A percentile compares a stretch with the other conserved stretches of the same genome.
Conservation (phyloP, 371 early-diverging fungal genomes). For the Mucor velutinosus region DNA sequence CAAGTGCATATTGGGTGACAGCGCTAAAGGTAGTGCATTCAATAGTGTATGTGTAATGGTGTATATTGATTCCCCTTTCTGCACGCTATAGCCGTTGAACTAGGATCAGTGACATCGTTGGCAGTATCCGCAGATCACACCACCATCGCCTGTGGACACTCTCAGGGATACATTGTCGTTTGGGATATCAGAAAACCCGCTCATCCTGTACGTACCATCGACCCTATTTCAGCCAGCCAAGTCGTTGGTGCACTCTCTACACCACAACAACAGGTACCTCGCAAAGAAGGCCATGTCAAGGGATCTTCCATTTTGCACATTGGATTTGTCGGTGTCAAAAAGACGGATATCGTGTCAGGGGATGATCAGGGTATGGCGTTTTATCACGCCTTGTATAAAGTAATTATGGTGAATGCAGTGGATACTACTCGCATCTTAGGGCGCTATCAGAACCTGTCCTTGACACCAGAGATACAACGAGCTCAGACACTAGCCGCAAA, state of each 20-base stretch:
- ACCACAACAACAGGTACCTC: constrained; percentile 40
- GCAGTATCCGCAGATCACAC: constrained; percentile 73
- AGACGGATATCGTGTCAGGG: constrained; percentile 69
- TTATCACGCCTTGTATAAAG: constrained; percentile 69
- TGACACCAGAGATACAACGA: constrained; percentile 32
- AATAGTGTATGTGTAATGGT: not conserved
- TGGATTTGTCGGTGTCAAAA: constrained; percentile 68
- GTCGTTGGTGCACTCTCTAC: constrained; percentile 27
- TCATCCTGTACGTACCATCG: constrained; percentile 54
- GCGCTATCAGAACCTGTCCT: constrained; percentile 56
- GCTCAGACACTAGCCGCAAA: constrained; percentile 15
- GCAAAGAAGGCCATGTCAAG: constrained; percentile 71
- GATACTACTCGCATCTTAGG: constrained; percentile 72
- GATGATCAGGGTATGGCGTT: constrained; percentile 81
- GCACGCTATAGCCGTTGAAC: constrained; percentile 47
- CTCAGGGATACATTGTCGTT: constrained; percentile 69
- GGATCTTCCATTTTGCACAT: constrained; percentile 73
- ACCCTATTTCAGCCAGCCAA: constrained; percentile 48
- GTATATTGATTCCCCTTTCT: not conserved
- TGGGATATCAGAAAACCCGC: constrained; percentile 70
- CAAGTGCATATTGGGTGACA: constrained; percentile 65
- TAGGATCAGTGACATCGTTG: constrained; percentile 75
- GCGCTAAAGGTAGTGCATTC: constrained; percentile 41
- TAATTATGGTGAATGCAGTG: constrained; percentile 70
- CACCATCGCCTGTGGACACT: constrained; percentile 72